These are phyloP conservation scores for Microbotryum saponariae DNA, from an alignment of 1,284 basidiomycete species.

Conservation along the genomic window DNA sequence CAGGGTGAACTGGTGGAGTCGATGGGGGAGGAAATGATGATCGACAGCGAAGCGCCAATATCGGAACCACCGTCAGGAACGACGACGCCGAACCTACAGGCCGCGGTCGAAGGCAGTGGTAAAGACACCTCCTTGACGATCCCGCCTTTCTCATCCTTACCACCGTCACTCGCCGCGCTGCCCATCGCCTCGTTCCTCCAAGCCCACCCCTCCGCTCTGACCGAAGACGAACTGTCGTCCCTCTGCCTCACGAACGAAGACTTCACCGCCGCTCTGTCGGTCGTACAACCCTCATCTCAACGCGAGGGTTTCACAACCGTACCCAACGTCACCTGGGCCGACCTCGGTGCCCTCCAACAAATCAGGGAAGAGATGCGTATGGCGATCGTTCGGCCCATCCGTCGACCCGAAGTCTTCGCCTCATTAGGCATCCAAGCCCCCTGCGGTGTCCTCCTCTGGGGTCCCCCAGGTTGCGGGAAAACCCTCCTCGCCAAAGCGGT, in stretches of 20 bases:
- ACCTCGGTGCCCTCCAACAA: constrained; percentile 81
- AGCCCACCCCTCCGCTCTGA: constrained; percentile 72
- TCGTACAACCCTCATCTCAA: constrained; percentile 91
- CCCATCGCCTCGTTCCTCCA: constrained; percentile 85
- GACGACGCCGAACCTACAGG: not conserved
- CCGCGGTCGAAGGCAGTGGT: not conserved
- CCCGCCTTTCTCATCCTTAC: constrained; percentile 46
- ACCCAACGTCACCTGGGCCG: constrained; percentile 89
- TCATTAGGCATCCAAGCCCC: constrained; percentile 77
- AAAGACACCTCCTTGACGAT: constrained; percentile 31
- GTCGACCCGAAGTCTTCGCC: constrained; percentile 77
- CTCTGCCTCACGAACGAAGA: constrained; percentile 63
- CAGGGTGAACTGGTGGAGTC: constrained; percentile 2
- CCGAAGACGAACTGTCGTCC: constrained; percentile 60
- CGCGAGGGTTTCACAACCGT: constrained; percentile 96
- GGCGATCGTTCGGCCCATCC: constrained; percentile 94
- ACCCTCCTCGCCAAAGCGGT: constrained; percentile 93
- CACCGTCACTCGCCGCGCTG: constrained; percentile 46
- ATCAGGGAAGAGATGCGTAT: constrained; percentile 89
- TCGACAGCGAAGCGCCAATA: constrained; percentile 34
- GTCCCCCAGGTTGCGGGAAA: constrained; percentile 95
- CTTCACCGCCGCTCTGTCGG: constrained; percentile 68
- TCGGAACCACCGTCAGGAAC: not conserved
- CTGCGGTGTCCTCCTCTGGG: constrained; percentile 94
- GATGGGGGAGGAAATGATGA: constrained; percentile 36